Evolutionary conservation across 2,329 filamentous ascomycete genomes (phyloP).

Genomic region (Colletotrichum sublineola): DNA sequence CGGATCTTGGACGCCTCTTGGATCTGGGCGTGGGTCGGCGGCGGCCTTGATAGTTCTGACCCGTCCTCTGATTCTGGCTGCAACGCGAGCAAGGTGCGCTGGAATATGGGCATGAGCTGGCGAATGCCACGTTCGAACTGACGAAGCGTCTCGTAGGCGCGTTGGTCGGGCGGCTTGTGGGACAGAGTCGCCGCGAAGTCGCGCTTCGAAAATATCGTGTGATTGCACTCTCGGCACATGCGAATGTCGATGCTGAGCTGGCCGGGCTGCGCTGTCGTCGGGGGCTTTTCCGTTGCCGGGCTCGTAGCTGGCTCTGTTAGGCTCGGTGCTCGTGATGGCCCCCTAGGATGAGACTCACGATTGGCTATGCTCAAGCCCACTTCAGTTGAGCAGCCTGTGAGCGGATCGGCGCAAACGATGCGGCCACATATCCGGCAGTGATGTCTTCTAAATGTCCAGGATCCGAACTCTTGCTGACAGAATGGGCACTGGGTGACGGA

Average conservation of each 20-base stretch:
- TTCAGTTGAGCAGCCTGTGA: slow-evolving; percentile 87
- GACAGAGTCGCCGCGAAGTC: slow-evolving; percentile 82
- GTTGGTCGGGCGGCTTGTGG: slow-evolving; percentile 79
- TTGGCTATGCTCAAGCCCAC: slow-evolving; percentile 81
- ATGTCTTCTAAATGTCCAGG: slow-evolving; percentile 92
- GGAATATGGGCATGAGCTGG: slow-evolving; percentile 85
- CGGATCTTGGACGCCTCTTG: slow-evolving; percentile 89
- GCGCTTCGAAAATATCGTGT: slow-evolving; percentile 72
- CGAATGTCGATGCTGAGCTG: slow-evolving; percentile 83
- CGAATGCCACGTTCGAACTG: slow-evolving; percentile 92
- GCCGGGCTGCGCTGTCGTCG: slow-evolving; percentile 46
- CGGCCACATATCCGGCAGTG: slow-evolving; percentile 95
- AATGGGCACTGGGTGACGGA: slow-evolving; percentile 87
- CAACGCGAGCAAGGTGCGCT: slow-evolving; percentile 78
- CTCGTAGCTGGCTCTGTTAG: slow-evolving; percentile 50
- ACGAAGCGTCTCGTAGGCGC: slow-evolving; percentile 83
- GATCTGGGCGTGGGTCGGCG: slow-evolving; percentile 75
- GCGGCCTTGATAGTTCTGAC: slow-evolving; percentile 51
- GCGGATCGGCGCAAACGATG: slow-evolving; percentile 90
- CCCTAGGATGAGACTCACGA: slow-evolving; percentile 49
- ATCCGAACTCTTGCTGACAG: slow-evolving; percentile 94
- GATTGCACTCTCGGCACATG: slow-evolving; percentile 91
- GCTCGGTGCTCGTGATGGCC: neutral
- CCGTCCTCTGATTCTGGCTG: slow-evolving; percentile 66
- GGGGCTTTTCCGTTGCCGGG: slow-evolving; percentile 60